phyloP scores from a whole-genome alignment of 2,329 filamentous ascomycete species.

The Xylogone sp. region DNA sequence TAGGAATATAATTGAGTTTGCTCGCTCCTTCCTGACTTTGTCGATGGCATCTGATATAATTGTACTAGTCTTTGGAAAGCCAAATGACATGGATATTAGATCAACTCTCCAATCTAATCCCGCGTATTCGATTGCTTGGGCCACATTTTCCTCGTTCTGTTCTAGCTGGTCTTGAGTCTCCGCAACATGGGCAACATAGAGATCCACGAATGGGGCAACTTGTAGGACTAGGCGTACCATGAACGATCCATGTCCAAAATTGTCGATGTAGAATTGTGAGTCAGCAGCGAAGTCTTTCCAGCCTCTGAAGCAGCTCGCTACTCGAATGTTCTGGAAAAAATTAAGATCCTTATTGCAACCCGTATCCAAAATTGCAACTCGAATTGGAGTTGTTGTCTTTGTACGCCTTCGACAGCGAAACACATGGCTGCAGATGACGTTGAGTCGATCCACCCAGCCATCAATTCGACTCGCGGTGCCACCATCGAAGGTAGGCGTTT shows the following conservation, averaged over 20 bases:
- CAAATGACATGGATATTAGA: neutral
- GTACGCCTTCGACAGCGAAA: neutral
- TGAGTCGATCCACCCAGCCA: constrained; percentile 1
- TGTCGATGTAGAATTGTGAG: neutral
- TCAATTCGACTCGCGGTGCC: neutral
- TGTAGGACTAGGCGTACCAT: neutral
- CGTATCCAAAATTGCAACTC: neutral
- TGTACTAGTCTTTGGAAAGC: neutral
- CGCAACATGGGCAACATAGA: neutral
- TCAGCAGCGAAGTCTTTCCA: constrained; percentile 1
- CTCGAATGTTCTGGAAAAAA: neutral
- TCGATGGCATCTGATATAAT: constrained; percentile 1
- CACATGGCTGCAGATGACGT: neutral
- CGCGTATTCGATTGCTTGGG: neutral
- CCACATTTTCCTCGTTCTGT: neutral
- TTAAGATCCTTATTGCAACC: neutral
- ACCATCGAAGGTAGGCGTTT: neutral
- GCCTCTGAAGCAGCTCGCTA: neutral
- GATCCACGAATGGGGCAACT: neutral
- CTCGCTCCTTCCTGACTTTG: neutral
- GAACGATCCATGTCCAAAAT: constrained; percentile 1
- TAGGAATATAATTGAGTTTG: neutral
- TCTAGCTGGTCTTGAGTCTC: neutral
- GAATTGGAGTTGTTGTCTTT: neutral
- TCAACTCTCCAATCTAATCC: neutral